Evolutionary conservation across 495 filamentous ascomycete species (phyloP), one percentile per base, ranked within the genome.

Genomic region (Aspergillus incahuasiensis): DNA sequence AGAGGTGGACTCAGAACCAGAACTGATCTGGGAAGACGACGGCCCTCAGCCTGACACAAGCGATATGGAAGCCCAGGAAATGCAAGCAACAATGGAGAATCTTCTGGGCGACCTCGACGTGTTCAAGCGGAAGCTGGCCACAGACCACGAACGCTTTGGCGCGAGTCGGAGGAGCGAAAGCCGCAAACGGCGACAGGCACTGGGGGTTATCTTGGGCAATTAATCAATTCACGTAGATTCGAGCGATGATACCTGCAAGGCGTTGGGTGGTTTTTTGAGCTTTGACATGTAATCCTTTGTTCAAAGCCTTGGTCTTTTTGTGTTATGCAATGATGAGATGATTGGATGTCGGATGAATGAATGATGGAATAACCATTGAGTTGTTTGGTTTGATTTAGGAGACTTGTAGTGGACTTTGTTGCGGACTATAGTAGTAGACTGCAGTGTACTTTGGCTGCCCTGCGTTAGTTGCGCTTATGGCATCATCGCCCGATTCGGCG

Each of bases 71-170:
- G 78, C 76, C 0, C 59, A 75, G 32, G 85, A 86, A 46, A 82
- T 88, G 74, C 85, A 90, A 56, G 78, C 79, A 24, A 76, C 80
- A 62, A 84, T 90, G 77, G 78, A 86, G 54, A 82, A 85, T 43
- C 71, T 94, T 52, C 73, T 96, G 53, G 80, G 84, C 51, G 91
- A 95, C 62, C 63, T 98, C 41, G 82, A 82, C 18, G 63, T 95
- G 60, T 95, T 97, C 70, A 86, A 85, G 64, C 81, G 83, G 61
- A 96, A 96, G 74, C 78, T 96, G 34, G 82, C 77, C 15, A 89
- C 92, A 58, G 94, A 98, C 63, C 75, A 81, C 60, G 73, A 78
- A 57, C 72, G 83, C 55, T 86, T 84, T 67, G 72, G 70, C 3
- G 62, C 66, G 4, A 52, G 48, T 30, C 69, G 68, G 44, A 62